Percentiles rank a stretch among this genome's conserved stretches.
Evolutionary conservation across 2,329 filamentous ascomycete genomes (phyloP).

Genomic region (Zymoseptoria ardabiliae): DNA sequence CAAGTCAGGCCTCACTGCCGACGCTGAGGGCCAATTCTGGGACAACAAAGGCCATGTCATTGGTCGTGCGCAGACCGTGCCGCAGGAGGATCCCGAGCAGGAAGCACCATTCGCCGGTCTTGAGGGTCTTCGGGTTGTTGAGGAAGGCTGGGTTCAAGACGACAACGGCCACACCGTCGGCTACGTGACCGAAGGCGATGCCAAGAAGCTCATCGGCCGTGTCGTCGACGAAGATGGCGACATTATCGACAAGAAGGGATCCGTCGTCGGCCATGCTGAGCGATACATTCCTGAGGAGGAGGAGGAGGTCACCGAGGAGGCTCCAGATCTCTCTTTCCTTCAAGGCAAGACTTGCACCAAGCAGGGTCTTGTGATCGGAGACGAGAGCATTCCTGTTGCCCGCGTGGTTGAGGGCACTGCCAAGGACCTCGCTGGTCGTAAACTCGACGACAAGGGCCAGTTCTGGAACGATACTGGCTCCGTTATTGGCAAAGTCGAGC

Average conservation of each 20-base stretch:
- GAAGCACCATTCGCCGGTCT: conserved; percentile 45
- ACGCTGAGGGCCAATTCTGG: conserved; percentile 46
- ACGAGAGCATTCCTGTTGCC: conserved; percentile 48
- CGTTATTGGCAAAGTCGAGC: conserved; percentile 59
- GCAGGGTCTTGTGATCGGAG: conserved; percentile 44
- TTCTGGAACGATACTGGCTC: conserved; percentile 67
- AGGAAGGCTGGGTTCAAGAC: conserved; percentile 44
- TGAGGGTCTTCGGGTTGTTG: conserved; percentile 44
- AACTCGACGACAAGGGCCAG: conserved; percentile 65
- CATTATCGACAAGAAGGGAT: conserved; percentile 48
- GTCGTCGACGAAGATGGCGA: conserved; percentile 47
- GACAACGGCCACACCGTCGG: conserved; percentile 46
- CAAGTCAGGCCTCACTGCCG: conserved; percentile 39
- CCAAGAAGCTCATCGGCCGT: conserved; percentile 46
- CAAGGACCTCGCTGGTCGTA: conserved; percentile 57
- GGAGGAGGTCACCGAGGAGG: conserved; percentile 43
- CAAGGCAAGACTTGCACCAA: conserved; percentile 44
- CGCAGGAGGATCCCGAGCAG: conserved; percentile 41
- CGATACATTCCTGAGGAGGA: conserved; percentile 58
- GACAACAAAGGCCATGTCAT: conserved; percentile 48
- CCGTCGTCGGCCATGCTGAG: conserved; percentile 45
- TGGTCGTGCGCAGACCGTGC: conserved; percentile 42
- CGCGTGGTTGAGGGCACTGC: conserved; percentile 61
- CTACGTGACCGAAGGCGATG: conserved; percentile 42
- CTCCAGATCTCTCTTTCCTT: conserved; percentile 39